Evolutionary conservation across 345 rosid genomes (phyloP).

Genomic region (Hypericum perforatum): DNA sequence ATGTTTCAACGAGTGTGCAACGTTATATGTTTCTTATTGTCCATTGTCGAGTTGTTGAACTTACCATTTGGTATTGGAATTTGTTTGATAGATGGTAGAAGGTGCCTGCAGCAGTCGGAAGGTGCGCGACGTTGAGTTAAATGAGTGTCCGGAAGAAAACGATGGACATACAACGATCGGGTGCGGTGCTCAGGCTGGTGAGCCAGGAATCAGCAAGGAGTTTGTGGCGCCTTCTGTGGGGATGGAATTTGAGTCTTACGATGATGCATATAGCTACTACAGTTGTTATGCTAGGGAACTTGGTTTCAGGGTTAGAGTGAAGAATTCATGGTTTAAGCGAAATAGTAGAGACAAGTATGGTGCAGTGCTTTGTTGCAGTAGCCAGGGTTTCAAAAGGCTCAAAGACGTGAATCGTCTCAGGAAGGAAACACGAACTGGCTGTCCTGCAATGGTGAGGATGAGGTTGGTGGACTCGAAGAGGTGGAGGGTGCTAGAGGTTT

Average conservation of each 20-base stretch:
- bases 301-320: conserved; percentile 75
- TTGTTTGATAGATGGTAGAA: too few species aligned
- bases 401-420: conserved; percentile 61
- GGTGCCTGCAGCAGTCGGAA: too few species aligned
- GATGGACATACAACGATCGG: conserved; percentile 14
- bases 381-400: conserved; percentile 75
- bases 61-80: too few species aligned
- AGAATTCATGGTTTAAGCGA: conserved; percentile 80
- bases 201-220: conserved; percentile 27
- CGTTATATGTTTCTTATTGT: too few species aligned
- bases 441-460: conserved; percentile 74
- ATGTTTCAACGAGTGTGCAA: too few species aligned
- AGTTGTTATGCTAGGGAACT: conserved; percentile 62
- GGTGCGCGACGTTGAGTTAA: too few species aligned
- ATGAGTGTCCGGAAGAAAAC: conserved; percentile 7
- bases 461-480: conserved; percentile 52
- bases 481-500: conserved; percentile 77
- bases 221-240: conserved; percentile 49
- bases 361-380: conserved; percentile 86
- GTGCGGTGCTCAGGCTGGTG: conserved; percentile 20
- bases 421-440: conserved; percentile 85
- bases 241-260: conserved; percentile 78
- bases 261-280: conserved; percentile 79
- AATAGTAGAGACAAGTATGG: conserved; percentile 90
- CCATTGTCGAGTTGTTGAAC: too few species aligned